phyloP scores from a whole-genome alignment of 176 grass and related monocot genomes.

The Musa schizocarpa region DNA sequence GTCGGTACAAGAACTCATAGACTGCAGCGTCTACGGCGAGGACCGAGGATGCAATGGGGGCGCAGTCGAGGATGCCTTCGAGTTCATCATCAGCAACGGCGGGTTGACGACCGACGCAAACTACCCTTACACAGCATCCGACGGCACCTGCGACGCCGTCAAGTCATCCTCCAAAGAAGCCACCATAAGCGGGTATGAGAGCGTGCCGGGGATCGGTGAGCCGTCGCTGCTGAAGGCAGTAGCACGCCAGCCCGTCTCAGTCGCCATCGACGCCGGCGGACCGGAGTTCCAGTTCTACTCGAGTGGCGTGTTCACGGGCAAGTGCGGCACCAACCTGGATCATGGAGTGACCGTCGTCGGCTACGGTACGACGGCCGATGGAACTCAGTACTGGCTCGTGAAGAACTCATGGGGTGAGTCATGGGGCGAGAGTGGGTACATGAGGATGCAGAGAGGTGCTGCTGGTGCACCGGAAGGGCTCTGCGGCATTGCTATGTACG shows the following conservation, averaged over 20 bases:
- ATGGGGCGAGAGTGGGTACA: slow-evolving; percentile 51
- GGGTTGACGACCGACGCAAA: background rate
- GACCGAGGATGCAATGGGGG: background rate
- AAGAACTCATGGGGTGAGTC: slow-evolving; percentile 53
- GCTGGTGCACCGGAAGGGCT: slow-evolving; percentile 28
- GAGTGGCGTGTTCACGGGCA: slow-evolving; percentile 36
- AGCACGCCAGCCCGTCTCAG: slow-evolving; percentile 33
- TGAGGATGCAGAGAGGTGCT: slow-evolving; percentile 34
- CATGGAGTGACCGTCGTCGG: slow-evolving; percentile 43
- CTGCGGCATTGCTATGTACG: slow-evolving; percentile 46
- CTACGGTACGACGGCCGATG: slow-evolving; percentile 22
- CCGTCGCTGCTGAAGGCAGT: slow-evolving; percentile 25
- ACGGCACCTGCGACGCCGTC: background rate
- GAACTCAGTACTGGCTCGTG: slow-evolving; percentile 42
- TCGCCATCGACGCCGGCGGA: slow-evolving; percentile 34
- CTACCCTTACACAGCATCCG: slow-evolving; percentile 11
- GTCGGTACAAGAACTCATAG: slow-evolving; percentile 24
- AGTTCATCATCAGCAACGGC: slow-evolving; percentile 10
- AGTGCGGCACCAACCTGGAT: slow-evolving; percentile 36
- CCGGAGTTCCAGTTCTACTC: slow-evolving; percentile 48
- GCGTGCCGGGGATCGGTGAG: slow-evolving; percentile 34
- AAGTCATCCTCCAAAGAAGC: slow-evolving; percentile 7
- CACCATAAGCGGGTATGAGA: slow-evolving; percentile 37
- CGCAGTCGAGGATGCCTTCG: background rate
- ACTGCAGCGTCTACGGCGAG: slow-evolving; percentile 6